Conservation (phyloP, 2,329 filamentous ascomycete genomes). For the Xylariaceae sp. region DNA sequence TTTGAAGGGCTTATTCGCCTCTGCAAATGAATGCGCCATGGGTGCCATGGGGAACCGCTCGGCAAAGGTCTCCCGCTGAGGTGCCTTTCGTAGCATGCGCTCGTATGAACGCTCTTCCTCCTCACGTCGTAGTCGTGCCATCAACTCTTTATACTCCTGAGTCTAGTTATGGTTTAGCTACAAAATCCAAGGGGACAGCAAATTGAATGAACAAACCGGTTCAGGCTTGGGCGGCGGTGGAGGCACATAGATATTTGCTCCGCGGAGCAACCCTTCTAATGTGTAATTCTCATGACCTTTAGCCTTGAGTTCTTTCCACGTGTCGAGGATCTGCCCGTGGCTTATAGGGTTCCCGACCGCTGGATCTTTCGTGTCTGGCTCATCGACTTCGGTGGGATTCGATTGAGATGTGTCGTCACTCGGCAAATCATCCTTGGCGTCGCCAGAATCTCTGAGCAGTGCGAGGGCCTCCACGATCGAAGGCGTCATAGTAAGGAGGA, state of each 20-base stretch:
- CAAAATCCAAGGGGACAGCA: neutral
- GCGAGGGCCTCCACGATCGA: constrained; percentile 59
- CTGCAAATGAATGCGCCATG: constrained; percentile 51
- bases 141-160: constrained; percentile 77
- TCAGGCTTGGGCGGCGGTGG: constrained; percentile 75
- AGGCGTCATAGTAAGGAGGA: constrained; percentile 70
- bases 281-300: constrained; percentile 36
- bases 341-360: constrained; percentile 62
- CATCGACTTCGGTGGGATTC: constrained; percentile 27
- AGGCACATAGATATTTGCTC: constrained; percentile 67
- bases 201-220: constrained; percentile 51
- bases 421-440: constrained; percentile 4
- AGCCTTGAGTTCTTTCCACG: constrained; percentile 50
- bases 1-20: constrained; percentile 44
- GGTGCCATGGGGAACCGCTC: constrained; percentile 52
- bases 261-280: constrained; percentile 66
- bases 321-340: constrained; percentile 60
- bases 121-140: constrained; percentile 76
- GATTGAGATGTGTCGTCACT: constrained; percentile 7
- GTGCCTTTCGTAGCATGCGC: constrained; percentile 64
- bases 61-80: constrained; percentile 52
- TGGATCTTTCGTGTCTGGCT: constrained; percentile 47
- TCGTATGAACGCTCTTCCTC: constrained; percentile 80
- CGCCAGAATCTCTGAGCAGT: constrained; percentile 27
- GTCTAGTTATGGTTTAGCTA: constrained; percentile 44